Percentiles rank a stretch among this genome's conserved stretches.
Evolutionary conservation across 768 basidiomycete genomes (phyloP).

Genomic region (Leccinum variicolor): DNA sequence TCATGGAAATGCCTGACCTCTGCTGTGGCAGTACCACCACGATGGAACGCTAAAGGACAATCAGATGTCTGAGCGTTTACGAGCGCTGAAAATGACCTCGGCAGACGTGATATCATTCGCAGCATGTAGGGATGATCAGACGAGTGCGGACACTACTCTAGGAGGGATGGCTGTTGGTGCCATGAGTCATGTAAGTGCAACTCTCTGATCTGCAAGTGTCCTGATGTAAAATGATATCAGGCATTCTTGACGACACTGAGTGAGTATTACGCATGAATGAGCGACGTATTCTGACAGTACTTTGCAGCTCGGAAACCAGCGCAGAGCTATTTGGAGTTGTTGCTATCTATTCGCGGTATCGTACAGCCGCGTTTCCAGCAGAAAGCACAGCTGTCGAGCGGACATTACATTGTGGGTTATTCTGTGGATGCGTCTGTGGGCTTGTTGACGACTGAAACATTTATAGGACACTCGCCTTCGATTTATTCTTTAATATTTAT

Average conservation of each 20-base stretch:
- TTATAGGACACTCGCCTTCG: constrained; percentile 27
- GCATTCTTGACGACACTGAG: constrained; percentile 57
- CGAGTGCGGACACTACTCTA: constrained; percentile 67
- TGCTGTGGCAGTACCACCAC: constrained; percentile 49
- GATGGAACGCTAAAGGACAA: constrained; percentile 49
- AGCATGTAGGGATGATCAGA: constrained; percentile 68
- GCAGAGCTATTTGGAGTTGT: constrained; percentile 64
- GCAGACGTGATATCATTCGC: constrained; percentile 85
- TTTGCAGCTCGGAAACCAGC: constrained; percentile 43
- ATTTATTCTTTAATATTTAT: constrained; percentile 29
- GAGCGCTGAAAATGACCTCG: constrained; percentile 46
- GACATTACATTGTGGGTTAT: constrained; percentile 58
- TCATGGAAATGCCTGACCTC: not conserved
- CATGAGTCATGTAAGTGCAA: constrained; percentile 66
- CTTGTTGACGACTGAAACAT: not conserved
- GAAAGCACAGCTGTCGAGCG: constrained; percentile 71
- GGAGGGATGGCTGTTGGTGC: constrained; percentile 69
- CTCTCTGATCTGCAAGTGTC: too few relatives aligned
- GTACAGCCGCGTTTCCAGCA: constrained; percentile 61
- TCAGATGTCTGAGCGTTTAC: constrained; percentile 34
- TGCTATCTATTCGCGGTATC: constrained; percentile 56
- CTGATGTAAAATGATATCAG: constrained; percentile 32
- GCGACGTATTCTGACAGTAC: not conserved
- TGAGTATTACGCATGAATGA: constrained; percentile 15
- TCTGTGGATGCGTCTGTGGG: not conserved